phyloP scores from a whole-genome alignment of 2,329 filamentous ascomycete species.

The Curvularia verruculosa region DNA sequence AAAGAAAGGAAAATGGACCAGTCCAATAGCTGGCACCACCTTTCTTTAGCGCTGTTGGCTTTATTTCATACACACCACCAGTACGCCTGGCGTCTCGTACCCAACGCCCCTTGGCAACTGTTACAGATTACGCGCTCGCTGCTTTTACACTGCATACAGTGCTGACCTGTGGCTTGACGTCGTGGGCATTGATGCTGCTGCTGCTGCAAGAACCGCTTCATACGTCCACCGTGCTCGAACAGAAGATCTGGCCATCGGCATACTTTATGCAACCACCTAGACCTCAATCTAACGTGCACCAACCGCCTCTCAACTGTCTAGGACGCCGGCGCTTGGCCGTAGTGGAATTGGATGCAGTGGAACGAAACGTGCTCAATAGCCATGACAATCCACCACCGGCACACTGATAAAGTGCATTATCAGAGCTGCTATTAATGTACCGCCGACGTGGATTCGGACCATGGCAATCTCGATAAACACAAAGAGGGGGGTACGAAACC shows the following conservation, averaged over 20 bases:
- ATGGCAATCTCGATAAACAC: not conserved
- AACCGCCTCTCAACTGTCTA: constrained; percentile 1
- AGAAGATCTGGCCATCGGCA: not conserved
- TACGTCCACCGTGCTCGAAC: not conserved
- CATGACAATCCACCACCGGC: constrained; percentile 2
- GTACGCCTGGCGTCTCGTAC: not conserved
- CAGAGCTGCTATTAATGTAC: constrained; percentile 10
- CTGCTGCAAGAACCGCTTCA: not conserved
- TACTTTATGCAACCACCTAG: constrained; percentile 4
- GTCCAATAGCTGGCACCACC: constrained; percentile 45
- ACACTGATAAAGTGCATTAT: not conserved
- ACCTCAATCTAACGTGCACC: constrained; percentile 5
- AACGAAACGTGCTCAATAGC: not conserved
- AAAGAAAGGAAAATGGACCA: constrained; percentile 48
- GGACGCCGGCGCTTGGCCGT: not conserved
- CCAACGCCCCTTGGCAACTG: not conserved
- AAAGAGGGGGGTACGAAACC: not conserved
- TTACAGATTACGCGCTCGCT: not conserved
- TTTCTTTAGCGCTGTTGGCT: constrained; percentile 28
- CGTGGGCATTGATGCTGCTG: not conserved
- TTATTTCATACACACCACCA: not conserved
- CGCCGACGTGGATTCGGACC: constrained; percentile 1
- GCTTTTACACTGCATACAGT: constrained; percentile 3
- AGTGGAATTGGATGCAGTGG: not conserved
- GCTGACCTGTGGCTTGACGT: constrained; percentile 1